phyloP scores from a whole-genome alignment of 176 grass and related monocot species.

The Lolium multiflorum region DNA sequence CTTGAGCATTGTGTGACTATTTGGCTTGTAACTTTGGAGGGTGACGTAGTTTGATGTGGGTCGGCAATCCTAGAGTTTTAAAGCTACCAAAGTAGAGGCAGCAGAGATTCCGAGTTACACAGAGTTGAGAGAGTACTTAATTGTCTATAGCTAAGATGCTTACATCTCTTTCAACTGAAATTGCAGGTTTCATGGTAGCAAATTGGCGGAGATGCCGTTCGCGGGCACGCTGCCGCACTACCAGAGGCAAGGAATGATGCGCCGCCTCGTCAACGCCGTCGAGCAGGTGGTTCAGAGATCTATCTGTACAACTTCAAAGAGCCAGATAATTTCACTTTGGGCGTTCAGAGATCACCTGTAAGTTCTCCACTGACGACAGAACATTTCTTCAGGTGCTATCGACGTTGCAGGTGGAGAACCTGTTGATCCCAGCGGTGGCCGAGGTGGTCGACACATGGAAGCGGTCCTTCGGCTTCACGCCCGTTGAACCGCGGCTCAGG shows the following conservation, averaged over 20 bases:
- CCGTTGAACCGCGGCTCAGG: slow-evolving; percentile 36
- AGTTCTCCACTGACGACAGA: not conserved
- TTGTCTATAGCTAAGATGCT: no score
- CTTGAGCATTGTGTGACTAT: no score
- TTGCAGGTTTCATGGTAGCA: slow-evolving; percentile 72
- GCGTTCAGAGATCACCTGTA: slow-evolving; percentile 5
- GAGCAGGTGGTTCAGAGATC: slow-evolving; percentile 58
- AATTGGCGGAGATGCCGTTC: slow-evolving; percentile 85
- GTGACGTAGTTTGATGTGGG: no score
- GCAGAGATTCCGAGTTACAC: no score
- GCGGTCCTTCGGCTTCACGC: slow-evolving; percentile 65
- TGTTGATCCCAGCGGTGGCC: slow-evolving; percentile 65
- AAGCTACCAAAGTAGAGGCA: no score
- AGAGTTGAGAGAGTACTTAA: no score
- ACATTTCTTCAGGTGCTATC: slow-evolving; percentile 50
- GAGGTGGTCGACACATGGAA: slow-evolving; percentile 68
- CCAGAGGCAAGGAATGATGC: slow-evolving; percentile 80
- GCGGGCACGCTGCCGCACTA: slow-evolving; percentile 71
- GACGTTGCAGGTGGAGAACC: slow-evolving; percentile 62
- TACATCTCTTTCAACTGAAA: not conserved
- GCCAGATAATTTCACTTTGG: not conserved
- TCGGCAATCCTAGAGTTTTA: no score
- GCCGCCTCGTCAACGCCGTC: slow-evolving; percentile 60
- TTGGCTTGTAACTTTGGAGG: no score
- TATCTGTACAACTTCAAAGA: not conserved